Conservation (phyloP, 352 stramenopile species). For the Poterioochromonas sp. region DNA sequence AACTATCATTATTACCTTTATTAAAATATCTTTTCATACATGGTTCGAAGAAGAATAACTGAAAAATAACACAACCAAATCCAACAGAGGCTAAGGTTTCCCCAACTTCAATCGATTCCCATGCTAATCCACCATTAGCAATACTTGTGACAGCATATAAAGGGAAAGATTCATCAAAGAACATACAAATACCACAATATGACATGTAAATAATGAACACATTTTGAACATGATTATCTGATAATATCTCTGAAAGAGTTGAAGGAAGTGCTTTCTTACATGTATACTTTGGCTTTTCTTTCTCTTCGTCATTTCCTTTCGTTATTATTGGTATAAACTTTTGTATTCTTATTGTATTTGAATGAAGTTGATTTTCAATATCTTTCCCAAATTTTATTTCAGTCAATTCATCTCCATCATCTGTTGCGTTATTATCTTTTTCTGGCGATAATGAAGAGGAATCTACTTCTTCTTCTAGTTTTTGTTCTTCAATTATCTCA, state of each 20-base stretch:
- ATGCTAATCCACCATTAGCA: conserved; percentile 1
- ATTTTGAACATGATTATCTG: background rate
- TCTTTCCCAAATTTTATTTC: no score
- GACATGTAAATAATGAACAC: conserved; percentile 10
- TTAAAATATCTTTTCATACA: background rate
- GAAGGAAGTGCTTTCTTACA: no score
- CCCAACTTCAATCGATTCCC: conserved; percentile 19
- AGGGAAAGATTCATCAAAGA: conserved; percentile 1
- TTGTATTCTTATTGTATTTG: no score
- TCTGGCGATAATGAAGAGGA: no score
- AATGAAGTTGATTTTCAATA: no score
- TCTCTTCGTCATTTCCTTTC: no score
- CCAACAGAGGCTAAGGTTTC: background rate
- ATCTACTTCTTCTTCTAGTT: no score
- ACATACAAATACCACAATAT: background rate
- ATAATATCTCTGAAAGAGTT: background rate
- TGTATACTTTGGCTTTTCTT: no score
- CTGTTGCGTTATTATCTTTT: no score
- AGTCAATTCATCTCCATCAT: no score
- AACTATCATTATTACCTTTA: background rate
- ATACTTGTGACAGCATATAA: background rate
- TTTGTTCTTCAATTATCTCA: no score
- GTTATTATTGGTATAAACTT: no score
- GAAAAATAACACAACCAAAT: background rate
- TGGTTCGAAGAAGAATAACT: background rate